Evolutionary conservation across 192 early-diverging fungal genomes (phyloP).

Genomic region (Coemansia javaensis): DNA sequence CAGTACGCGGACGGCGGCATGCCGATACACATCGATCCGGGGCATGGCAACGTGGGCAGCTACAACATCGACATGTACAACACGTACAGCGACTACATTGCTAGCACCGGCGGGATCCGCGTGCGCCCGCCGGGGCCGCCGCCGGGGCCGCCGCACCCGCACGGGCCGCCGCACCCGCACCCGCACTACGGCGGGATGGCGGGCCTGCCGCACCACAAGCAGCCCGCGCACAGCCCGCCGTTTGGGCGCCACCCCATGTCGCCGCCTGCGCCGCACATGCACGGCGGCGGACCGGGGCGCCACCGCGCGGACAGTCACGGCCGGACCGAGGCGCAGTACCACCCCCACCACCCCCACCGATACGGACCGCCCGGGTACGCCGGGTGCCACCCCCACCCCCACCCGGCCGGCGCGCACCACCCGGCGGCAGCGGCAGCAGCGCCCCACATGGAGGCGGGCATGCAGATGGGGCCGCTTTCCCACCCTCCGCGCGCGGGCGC

Average conservation of each 20-base stretch:
- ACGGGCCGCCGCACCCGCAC: slow-evolving; percentile 1
- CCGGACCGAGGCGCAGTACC: not conserved
- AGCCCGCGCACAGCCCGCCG: slow-evolving; percentile 13
- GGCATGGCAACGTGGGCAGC: slow-evolving; percentile 12
- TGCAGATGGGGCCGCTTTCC: slow-evolving; percentile 2
- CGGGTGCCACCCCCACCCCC: not conserved
- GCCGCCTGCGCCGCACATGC: slow-evolving; percentile 5
- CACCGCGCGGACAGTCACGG: slow-evolving; percentile 10
- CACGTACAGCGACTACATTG: slow-evolving; percentile 42
- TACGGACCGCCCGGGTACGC: too few relatives aligned
- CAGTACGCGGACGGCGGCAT: slow-evolving; percentile 22
- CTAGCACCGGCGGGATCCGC: slow-evolving; percentile 37
- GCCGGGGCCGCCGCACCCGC: slow-evolving; percentile 3
- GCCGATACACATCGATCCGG: slow-evolving; percentile 18
- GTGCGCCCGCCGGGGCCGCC: slow-evolving; percentile 24
- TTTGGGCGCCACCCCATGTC: slow-evolving; percentile 8
- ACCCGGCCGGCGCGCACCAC: too few relatives aligned
- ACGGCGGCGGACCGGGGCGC: slow-evolving; percentile 7
- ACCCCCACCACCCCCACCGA: not conserved
- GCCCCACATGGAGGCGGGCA: too few relatives aligned
- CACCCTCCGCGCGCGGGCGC: slow-evolving; percentile 1
- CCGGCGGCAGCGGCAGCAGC: not conserved
- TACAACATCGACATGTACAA: slow-evolving; percentile 45
- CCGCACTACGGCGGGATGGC: too few relatives aligned
- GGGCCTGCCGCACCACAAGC: slow-evolving; percentile 1